phyloP scores from a whole-genome alignment of 306 rosid genomes.

The Clitoria ternatea region DNA sequence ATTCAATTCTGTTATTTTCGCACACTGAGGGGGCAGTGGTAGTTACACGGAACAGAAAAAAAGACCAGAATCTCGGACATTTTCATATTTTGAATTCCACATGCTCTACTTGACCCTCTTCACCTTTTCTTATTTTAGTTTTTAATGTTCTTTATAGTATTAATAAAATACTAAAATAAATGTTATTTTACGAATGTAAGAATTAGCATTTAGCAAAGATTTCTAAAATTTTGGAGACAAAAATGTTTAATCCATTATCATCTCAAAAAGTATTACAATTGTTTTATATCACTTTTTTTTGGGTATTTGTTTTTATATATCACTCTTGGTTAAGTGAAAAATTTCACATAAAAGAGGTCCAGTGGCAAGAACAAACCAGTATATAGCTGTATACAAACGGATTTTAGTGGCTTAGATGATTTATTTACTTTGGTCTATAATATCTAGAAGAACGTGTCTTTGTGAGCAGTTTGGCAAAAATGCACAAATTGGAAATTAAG shows the following conservation, averaged over 20 bases:
- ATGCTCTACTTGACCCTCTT: not conserved
- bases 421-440: no score
- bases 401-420: not conserved
- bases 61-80: not conserved
- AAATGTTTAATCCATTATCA: no score
- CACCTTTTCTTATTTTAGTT: not conserved
- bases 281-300: no score
- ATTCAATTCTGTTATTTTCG: constrained; percentile 24
- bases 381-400: no score
- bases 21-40: not conserved
- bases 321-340: not conserved
- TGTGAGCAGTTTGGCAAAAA: constrained; percentile 7
- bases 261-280: no score
- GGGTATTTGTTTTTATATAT: no score
- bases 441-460: constrained; percentile 1
- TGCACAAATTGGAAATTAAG: constrained; percentile 2
- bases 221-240: no score
- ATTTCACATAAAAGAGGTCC: not conserved
- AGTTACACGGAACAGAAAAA: not conserved
- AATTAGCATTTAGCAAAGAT: no score
- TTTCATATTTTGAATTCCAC: constrained; percentile 24
- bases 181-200: no score
- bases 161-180: no score
- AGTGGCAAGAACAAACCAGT: not conserved
- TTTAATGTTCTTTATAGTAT: no score